Evolutionary conservation across 495 filamentous ascomycete genomes (phyloP), one percentile per base, ranked within the genome.

Genomic region (Penicillium manginii): DNA sequence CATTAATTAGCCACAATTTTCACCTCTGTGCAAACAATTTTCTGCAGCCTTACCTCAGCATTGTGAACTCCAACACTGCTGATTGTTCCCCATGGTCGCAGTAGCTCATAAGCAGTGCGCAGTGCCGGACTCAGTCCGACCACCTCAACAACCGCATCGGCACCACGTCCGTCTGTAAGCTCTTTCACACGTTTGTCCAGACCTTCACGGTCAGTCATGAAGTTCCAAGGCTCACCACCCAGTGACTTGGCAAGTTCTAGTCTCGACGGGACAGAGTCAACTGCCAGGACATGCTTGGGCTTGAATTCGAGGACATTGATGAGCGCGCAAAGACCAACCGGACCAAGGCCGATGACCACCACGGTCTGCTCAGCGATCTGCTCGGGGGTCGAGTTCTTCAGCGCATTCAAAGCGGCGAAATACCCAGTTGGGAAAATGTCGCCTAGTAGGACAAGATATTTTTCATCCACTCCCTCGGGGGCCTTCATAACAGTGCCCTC

Each of bases 21-120:
- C 37, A 37, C 22, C 14, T 39, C 15, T 11, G 12, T 10, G 2
- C 3, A 14, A n/a, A 1, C 12, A 14, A 8, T 37, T 15, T 3
- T 37, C 4, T 1, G 12, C 4, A 37, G 35, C 35, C 76, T 66
- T 63, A 91, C 89, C 79, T 92, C 91, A 21, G 81, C 89, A 73
- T 96, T 97, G 65, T 97, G 93, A 21, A 98, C 93, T 2, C 94
- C 94, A 58, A 97, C 91, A 64, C 89, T 93, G 57, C 85, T 89
- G 57, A 98, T 92, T 10, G 86, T 81, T 1, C 92, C 92, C 81
- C 88, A 98, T 19, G 94, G 93, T 52, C 94, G 82, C 40, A 98
- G 60, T 39, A 97, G 73, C 43, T 97, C 92, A 72, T 90, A 97
- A 0, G 85, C 91, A 54, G 91, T 91, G 69, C 81, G 85, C 68